Base-by-base conservation (phyloP, 306 rosid species). In the Rosa lucieae region DNA sequence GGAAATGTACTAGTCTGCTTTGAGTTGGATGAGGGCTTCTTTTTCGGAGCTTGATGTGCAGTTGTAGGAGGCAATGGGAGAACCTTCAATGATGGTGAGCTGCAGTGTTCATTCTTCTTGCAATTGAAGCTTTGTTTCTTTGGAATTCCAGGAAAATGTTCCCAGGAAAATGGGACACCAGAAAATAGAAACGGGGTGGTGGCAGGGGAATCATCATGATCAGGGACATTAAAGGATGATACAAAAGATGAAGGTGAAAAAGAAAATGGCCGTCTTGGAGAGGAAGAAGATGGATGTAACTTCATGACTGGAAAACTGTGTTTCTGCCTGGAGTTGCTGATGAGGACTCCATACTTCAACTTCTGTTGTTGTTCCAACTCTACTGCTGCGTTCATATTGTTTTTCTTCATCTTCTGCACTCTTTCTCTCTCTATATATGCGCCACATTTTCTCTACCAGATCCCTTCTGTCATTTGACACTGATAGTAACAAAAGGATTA, bases 161-260 rank as follows among this genome's bases (percentile, higher is more conserved):
- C 99, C 99, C 99, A 95, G n/a, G 99, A 95, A 77, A 95, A 95
- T 10, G 99, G 99, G 46, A 92, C 89, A n/a, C 98, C 92, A 10
- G 97, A 91, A 80, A 86, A 80, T 46, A 84, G 83, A 48, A 84
- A 63, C 1, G 44, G 81, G 1, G 96, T 93, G 15, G 88, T 80
- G 52, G 87, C 83, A 42, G 87, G 80, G 44, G 73, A 5, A 6
- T 17, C 76, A 47, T 78, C 46, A 43, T 84, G 87, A 37, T 89
- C 90, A 21, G 59, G 83, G 68, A 63, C 43, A n/a, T 82, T 85
- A n/a, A 56, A 79, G 63, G 79, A 77, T 12, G 93, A 88, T 52
- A 80, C 78, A 13, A 85, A 43, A 43, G 90, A 89, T 8, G 94
- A 87, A 39, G 87, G 83, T 1, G 85, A 87, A 2, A 80, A 39